A percentile compares a stretch with the other conserved stretches of the same genome.
These are phyloP conservation scores for Beauveria sp. DNA, from an alignment of 2,329 filamentous ascomycete species.

Conservation along the genomic window DNA sequence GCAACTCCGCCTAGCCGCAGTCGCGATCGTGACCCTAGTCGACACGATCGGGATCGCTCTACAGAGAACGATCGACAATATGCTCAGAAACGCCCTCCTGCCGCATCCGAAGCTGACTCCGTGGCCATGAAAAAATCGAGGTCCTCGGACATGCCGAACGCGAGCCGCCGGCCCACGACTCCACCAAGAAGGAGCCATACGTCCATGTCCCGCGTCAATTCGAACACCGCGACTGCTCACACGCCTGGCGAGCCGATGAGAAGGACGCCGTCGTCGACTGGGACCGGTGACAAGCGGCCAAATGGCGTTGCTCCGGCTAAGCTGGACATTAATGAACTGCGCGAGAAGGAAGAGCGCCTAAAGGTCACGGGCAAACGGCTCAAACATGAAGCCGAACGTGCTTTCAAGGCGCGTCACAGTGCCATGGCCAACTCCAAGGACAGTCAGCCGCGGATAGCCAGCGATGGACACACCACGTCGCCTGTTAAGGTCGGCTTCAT, in stretches of 20 bases:
- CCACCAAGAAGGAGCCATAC: conserved; percentile 45
- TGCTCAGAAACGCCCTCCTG: conserved; percentile 43
- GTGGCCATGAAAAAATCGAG: conserved; percentile 35
- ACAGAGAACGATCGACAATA: conserved; percentile 7
- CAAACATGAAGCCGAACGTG: conserved; percentile 46
- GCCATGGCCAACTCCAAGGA: conserved; percentile 18
- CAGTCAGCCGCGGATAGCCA: background rate
- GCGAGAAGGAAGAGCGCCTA: conserved; percentile 30
- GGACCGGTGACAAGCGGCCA: conserved; percentile 18
- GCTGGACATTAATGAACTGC: conserved; percentile 21
- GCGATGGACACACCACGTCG: conserved; percentile 24
- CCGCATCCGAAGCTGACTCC: conserved; percentile 29
- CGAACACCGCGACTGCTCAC: conserved; percentile 43
- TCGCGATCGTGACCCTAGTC: conserved; percentile 19
- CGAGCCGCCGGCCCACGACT: conserved; percentile 33
- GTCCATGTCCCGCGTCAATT: conserved; percentile 46
- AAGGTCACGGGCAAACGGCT: conserved; percentile 38
- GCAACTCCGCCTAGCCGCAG: conserved; percentile 13
- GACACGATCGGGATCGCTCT: background rate
- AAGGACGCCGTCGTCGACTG: conserved; percentile 16
- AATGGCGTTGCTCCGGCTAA: conserved; percentile 25
- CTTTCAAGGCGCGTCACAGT: conserved; percentile 23
- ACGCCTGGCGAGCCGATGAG: conserved; percentile 41
- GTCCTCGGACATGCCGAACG: conserved; percentile 31
- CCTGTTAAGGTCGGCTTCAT: conserved; percentile 35